Percentiles rank a stretch among this genome's conserved stretches.
phyloP scores from a whole-genome alignment of 768 basidiomycete genomes.

The Naematelia aurantialba region DNA sequence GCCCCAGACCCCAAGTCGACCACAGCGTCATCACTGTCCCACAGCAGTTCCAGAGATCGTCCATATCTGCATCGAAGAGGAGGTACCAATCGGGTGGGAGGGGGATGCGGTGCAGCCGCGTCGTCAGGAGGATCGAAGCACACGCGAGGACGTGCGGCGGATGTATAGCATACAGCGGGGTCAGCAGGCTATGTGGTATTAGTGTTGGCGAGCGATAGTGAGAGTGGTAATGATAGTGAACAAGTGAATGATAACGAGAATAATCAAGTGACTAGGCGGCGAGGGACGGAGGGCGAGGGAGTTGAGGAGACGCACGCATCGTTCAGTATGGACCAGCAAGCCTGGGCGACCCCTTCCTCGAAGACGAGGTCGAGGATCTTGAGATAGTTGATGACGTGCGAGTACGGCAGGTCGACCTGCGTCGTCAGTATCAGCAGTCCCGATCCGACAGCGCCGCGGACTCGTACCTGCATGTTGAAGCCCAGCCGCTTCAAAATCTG shows the following conservation, averaged over 20 bases:
- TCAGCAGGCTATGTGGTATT: conserved; percentile 70
- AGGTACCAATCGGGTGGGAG: conserved; percentile 86
- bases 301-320: conserved; percentile 68
- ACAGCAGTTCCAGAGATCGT: conserved; percentile 79
- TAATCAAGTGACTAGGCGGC: too few relatives aligned
- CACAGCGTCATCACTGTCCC: conserved; percentile 80
- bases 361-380: conserved; percentile 77
- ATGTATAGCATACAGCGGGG: conserved; percentile 85
- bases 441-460: too few relatives aligned
- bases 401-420: conserved; percentile 86
- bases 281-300: neutral
- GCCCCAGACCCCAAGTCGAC: conserved; percentile 36
- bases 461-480: conserved; percentile 79
- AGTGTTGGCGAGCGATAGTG: neutral
- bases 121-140: conserved; percentile 77
- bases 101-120: conserved; percentile 65
- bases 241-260: too few relatives aligned
- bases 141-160: conserved; percentile 85
- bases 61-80: conserved; percentile 85
- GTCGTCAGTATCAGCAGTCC: conserved; percentile 6
- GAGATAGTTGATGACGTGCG: conserved; percentile 90
- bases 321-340: conserved; percentile 92
- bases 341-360: conserved; percentile 65
- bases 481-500: conserved; percentile 92
- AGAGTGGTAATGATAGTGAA: neutral